Evolutionary conservation across 345 rosid genomes (phyloP), one percentile per base, ranked within the genome.

Genomic region (Eucalyptus tenuipes): DNA sequence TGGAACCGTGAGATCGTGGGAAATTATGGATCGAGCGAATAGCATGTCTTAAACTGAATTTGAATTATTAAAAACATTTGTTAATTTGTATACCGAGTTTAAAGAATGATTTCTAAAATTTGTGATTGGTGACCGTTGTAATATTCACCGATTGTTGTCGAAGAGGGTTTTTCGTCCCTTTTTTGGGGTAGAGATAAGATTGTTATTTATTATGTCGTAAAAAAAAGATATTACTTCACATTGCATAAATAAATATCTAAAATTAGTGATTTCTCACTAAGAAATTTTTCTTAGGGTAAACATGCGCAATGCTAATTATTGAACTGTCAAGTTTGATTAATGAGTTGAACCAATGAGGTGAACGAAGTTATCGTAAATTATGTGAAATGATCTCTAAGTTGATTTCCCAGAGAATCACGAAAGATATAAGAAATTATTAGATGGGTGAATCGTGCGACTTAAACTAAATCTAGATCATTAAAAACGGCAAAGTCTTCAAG

Each of bases 391-490:
- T 64, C 20, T 64, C 5, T 7, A 7, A 64, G 3, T 64, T 64
- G 75, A 13, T 61, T 61, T 61, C 4, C 0, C 2, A 0, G 0
- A 4, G 33, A 29, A 61, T 27, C 2, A 29, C 27, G 31, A 29
- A 61, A 25, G n/a, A 25, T 61, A 61, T n/a, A 7, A 7, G 5
- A 14, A 64, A 64, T 64, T 29, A 14, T 64, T 64, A n/a, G 37
- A 29, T n/a, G 20, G 18, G 18, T 0, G 37, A n/a, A n/a, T 64
- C 1, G 1, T 0, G 0, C 20, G 1, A 7, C 37, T n/a, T n/a
- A 14, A n/a, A 64, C 18, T 4, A n/a, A 0, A 14, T 14, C 3
- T 29, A 14, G 75, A 64, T 64, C 37, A 64, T n/a, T 7, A n/a
- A n/a, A n/a, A 64, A 27, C 0, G 2, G 18, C 9, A n/a, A 7